A percentile compares a stretch with the other conserved stretches of the same genome.
phyloP scores from a whole-genome alignment of 768 basidiomycete genomes.

The Chalciporus pseudorubinellus region DNA sequence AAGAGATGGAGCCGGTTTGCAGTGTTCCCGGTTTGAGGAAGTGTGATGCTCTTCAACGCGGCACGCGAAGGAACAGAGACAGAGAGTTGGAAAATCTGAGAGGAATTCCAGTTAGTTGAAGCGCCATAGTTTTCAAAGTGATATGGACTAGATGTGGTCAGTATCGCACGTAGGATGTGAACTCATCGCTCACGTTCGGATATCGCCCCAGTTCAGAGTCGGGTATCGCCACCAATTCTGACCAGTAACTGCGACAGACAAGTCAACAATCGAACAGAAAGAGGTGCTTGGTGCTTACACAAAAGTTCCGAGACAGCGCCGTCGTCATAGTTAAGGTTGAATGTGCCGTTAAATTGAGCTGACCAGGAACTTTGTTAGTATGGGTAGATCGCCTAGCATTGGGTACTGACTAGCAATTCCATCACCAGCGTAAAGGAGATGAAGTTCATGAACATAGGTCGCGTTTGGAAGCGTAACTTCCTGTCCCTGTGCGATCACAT shows the following conservation, averaged over 20 bases:
- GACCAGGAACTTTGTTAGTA: not conserved
- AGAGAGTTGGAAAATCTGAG: conserved; percentile 46
- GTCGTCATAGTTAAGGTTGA: conserved; percentile 39
- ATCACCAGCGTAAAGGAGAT: conserved; percentile 48
- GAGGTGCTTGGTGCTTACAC: conserved; percentile 24
- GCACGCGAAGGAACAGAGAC: conserved; percentile 41
- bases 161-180: not conserved
- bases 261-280: not conserved
- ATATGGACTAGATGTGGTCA: conserved; percentile 37
- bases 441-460: conserved; percentile 45
- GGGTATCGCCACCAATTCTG: conserved; percentile 47
- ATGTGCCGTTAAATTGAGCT: conserved; percentile 36
- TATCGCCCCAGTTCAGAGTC: conserved; percentile 40
- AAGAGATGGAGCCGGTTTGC: conserved; percentile 44
- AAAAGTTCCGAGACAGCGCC: conserved; percentile 33
- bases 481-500: conserved; percentile 45
- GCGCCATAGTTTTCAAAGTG: conserved; percentile 39
- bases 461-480: conserved; percentile 32
- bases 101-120: conserved; percentile 40
- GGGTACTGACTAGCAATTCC: conserved; percentile 26
- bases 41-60: conserved; percentile 41
- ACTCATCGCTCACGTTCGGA: conserved; percentile 38
- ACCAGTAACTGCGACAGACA: conserved; percentile 35
- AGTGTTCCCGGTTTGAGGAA: conserved; percentile 33
- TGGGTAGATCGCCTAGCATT: not conserved